A percentile compares a stretch with the other conserved stretches of the same genome.
Conservation (phyloP, 139 green algal species). For the Medakamo hakoo region DNA sequence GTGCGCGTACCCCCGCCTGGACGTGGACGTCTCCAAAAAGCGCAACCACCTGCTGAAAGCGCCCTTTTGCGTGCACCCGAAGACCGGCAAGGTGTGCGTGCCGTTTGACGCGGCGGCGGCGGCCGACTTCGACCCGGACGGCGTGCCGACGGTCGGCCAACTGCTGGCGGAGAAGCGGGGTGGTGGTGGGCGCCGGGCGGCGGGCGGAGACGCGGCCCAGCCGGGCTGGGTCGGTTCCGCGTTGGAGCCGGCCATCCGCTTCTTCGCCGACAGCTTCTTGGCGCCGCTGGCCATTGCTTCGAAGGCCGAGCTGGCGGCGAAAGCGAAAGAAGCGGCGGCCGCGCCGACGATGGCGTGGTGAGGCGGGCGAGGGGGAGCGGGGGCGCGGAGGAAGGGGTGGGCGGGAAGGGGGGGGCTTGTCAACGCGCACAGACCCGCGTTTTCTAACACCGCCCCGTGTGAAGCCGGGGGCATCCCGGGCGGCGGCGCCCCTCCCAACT, state of each 20-base stretch:
- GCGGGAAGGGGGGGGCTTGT: too few relatives aligned
- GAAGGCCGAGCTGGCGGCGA: conserved; percentile 11
- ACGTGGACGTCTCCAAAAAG: conserved; percentile 97
- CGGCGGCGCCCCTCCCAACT: too few relatives aligned
- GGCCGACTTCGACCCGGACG: conserved; percentile 72
- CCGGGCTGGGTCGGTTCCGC: conserved; percentile 20
- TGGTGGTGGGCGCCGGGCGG: background rate
- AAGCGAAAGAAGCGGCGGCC: conserved; percentile 3
- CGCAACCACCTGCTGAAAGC: conserved; percentile 99
- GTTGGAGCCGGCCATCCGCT: conserved; percentile 15
- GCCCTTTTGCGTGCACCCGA: conserved; percentile 97
- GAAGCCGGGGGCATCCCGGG: too few relatives aligned
- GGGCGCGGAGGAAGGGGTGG: too few relatives aligned
- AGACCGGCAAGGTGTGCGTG: conserved; percentile 95
- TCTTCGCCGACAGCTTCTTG: conserved; percentile 27
- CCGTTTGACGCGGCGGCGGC: conserved; percentile 64
- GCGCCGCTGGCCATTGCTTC: conserved; percentile 10
- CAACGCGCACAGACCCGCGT: too few relatives aligned
- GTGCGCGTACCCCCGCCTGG: conserved; percentile 83
- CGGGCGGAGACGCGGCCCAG: background rate
- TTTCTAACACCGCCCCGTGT: too few relatives aligned
- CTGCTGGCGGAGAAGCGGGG: conserved; percentile 19
- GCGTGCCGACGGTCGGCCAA: conserved; percentile 55
- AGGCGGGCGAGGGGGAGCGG: too few relatives aligned
- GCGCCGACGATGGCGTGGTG: conserved; percentile 12